Evolutionary conservation across 2,329 filamentous ascomycete genomes (phyloP).

Genomic region (Alternaria postmessia): DNA sequence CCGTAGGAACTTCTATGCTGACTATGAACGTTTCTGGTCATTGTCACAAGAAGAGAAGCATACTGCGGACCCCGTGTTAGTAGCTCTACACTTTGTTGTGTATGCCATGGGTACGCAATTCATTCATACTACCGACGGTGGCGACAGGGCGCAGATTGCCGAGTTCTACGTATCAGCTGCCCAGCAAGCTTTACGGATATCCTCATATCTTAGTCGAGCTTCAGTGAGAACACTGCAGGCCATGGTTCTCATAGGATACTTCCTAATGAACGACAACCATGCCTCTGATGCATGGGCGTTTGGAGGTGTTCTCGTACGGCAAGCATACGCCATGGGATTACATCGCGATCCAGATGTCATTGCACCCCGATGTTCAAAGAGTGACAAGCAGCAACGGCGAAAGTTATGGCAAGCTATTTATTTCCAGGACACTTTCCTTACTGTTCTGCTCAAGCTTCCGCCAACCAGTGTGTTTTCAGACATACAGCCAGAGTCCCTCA

Average conservation of each 20-base stretch:
- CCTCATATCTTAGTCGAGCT: slow-evolving; percentile 78
- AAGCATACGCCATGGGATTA: slow-evolving; percentile 82
- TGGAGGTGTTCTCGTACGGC: slow-evolving; percentile 77
- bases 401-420: slow-evolving; percentile 85
- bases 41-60: slow-evolving; percentile 66
- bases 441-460: slow-evolving; percentile 77
- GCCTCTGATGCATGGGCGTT: slow-evolving; percentile 85
- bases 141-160: slow-evolving; percentile 75
- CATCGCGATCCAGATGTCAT: slow-evolving; percentile 80
- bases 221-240: slow-evolving; percentile 77
- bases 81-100: slow-evolving; percentile 79
- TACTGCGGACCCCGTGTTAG: slow-evolving; percentile 70
- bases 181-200: slow-evolving; percentile 78
- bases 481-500: slow-evolving; percentile 76
- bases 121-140: slow-evolving; percentile 64
- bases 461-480: slow-evolving; percentile 82
- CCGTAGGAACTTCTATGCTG: slow-evolving; percentile 75
- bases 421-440: slow-evolving; percentile 82
- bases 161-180: slow-evolving; percentile 84
- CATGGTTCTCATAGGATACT: slow-evolving; percentile 84
- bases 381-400: slow-evolving; percentile 79
- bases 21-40: slow-evolving; percentile 82
- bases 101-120: slow-evolving; percentile 82
- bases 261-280: slow-evolving; percentile 86
- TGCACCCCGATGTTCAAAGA: slow-evolving; percentile 69